Conservation (phyloP, 2,329 filamentous ascomycete genomes). For the Chalaropsis ovoidea region DNA sequence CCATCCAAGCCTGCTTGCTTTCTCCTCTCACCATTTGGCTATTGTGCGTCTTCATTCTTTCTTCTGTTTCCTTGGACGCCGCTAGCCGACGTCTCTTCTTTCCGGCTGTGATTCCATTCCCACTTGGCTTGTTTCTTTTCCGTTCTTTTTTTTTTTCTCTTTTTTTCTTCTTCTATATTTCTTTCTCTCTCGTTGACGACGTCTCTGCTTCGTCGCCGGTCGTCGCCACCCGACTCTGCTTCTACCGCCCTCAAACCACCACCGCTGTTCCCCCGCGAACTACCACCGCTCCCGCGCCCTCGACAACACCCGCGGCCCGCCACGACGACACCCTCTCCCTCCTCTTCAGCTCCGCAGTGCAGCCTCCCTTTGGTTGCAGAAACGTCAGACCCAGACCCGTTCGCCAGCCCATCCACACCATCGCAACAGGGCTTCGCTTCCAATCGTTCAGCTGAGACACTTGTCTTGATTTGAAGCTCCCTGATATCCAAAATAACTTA, state of each 20-base stretch:
- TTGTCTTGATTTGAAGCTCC: background rate
- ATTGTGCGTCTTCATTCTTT: background rate
- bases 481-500: slow-evolving; percentile 1
- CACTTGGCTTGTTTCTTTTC: background rate
- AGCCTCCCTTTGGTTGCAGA: background rate
- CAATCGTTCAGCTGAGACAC: background rate
- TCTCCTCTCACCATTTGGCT: background rate
- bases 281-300: too few species aligned
- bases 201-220: background rate
- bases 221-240: background rate
- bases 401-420: background rate
- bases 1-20: background rate
- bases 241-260: background rate
- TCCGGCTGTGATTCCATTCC: background rate
- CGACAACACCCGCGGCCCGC: background rate
- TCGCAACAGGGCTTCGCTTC: background rate
- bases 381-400: background rate
- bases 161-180: background rate
- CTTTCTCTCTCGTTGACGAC: background rate
- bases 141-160: background rate
- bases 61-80: background rate
- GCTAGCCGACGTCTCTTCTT: slow-evolving; percentile 15
- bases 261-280: too few species aligned
- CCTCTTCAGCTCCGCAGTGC: background rate
- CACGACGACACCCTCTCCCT: background rate